Evolutionary conservation across 73 alveolate genomes (phyloP).

Genomic region (Diophrys sp.): DNA sequence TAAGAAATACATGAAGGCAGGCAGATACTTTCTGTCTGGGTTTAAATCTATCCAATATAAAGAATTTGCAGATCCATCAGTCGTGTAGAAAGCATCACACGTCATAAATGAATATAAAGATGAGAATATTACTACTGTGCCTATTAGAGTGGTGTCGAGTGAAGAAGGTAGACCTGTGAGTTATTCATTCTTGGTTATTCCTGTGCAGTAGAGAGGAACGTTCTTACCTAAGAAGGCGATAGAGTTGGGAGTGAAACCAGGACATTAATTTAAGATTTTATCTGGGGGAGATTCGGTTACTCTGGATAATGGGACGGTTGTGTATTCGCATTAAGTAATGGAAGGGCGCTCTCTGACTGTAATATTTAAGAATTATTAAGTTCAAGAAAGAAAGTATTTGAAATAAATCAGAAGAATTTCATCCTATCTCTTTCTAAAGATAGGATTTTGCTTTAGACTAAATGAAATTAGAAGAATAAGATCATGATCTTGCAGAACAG

Average conservation of each 20-base stretch:
- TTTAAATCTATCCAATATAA: constrained; percentile 1
- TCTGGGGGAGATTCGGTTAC: constrained; percentile 41
- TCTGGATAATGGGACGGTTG: constrained; percentile 37
- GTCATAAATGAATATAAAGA: constrained; percentile 6
- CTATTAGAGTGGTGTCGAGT: not conserved
- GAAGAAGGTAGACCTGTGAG: not conserved
- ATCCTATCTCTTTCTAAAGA: too few species aligned
- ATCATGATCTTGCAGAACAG: not conserved
- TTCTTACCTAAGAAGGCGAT: constrained; percentile 41
- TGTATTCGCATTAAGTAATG: constrained; percentile 32
- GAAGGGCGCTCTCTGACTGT: constrained; percentile 41
- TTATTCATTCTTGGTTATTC: constrained; percentile 21
- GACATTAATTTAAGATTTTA: constrained; percentile 32
- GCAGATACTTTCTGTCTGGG: constrained; percentile 12
- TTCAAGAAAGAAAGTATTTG: constrained; percentile 17
- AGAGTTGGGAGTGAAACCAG: constrained; percentile 38
- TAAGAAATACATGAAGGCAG: not conserved
- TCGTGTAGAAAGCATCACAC: not conserved
- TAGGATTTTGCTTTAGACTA: constrained; percentile 18
- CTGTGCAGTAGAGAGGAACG: constrained; percentile 34
- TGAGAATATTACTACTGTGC: constrained; percentile 5
- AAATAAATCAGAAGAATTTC: too few species aligned
- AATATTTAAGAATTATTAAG: constrained; percentile 19
- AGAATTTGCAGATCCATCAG: constrained; percentile 12
- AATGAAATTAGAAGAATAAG: not conserved